Base-by-base conservation (phyloP, 208 protist species). In the Herpetomonas samuelpessoai region DNA sequence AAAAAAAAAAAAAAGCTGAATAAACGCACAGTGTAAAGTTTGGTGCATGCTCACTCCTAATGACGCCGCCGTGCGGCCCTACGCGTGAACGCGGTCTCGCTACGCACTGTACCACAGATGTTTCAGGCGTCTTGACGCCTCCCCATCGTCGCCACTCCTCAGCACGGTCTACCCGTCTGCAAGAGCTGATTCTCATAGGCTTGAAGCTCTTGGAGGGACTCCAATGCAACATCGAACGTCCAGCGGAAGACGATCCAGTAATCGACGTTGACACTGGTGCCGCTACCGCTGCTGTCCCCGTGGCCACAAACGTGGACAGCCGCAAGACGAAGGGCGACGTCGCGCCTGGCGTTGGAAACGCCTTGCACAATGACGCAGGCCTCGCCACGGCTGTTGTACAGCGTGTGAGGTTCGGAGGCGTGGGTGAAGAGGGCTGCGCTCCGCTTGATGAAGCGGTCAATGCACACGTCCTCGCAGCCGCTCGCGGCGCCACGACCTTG, bases 211-310 rank as follows among this genome's bases (percentile, higher is more conserved):
- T 49, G 52, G 12, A 72, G 65, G 31, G 79, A 46, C 10, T 70
- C 54, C 38, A 41, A 63, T 31, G 60, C 66, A 31, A 44, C 62
- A 21, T 50, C 51, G 52, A 68, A 72, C 14, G 79, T 41, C 71
- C 71, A 86, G 38, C 81, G 79, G 46, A 79, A 31, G 6, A 81
- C 48, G 3, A 81, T 53, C 83, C 83, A 89, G 45, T 57, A 24
- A 35, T 60, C 70, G 0, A 35, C 58, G 0, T 46, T 35, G 46
- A 7, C 19, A 26, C 18, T n/a, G 46, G 12, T 51, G 19, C 19
- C 19, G 46, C 46, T 51, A 26, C 18, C 22, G 46, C 46, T 51
- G 19, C 19, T 51, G 12, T 6, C 35, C 9, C 9, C 35, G 35
- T 41, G 35, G 35, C 35, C 14, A 14, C 35, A 41, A 14, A 41